Percentiles rank a stretch among this genome's conserved stretches.
phyloP scores from a whole-genome alignment of 1,284 basidiomycete species.

The Cutaneotrichosporon sp. region DNA sequence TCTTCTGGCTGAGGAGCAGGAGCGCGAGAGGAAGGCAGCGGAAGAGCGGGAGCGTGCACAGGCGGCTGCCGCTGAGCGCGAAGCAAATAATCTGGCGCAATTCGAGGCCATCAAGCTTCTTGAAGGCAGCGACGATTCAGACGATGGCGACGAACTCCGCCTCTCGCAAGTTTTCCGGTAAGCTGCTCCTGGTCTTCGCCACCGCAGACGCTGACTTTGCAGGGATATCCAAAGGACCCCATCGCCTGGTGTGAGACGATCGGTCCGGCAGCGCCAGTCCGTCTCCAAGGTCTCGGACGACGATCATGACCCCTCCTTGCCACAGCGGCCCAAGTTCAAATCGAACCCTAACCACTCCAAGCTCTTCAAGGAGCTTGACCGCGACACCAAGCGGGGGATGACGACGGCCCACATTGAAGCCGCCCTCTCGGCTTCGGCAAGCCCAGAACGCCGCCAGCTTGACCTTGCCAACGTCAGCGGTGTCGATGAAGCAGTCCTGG shows the following conservation, averaged over 20 bases:
- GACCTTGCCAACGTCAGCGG: not conserved
- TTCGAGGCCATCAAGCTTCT: not conserved
- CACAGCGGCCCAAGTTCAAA: not conserved
- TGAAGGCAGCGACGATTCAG: conserved; percentile 8
- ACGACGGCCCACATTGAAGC: conserved; percentile 4
- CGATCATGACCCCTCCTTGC: not conserved
- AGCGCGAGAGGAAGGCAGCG: not conserved
- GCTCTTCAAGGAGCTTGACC: conserved; percentile 4
- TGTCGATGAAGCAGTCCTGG: not conserved
- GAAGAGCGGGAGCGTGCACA: conserved; percentile 2
- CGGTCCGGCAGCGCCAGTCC: not conserved
- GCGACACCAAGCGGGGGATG: not conserved
- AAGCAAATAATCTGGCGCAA: not conserved
- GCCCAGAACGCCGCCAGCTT: not conserved
- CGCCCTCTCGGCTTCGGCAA: not conserved
- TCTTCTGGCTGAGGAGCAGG: conserved; percentile 7
- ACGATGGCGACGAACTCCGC: conserved; percentile 6
- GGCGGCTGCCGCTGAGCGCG: conserved; percentile 4
- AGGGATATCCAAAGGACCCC: not conserved
- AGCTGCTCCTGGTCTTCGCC: not conserved
- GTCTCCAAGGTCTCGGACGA: conserved; percentile 1
- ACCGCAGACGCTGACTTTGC: not conserved
- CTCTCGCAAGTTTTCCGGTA: conserved; percentile 3
- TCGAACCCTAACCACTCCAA: not conserved
- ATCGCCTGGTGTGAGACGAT: not conserved